These are phyloP conservation scores for Neurospora sp. DNA, from an alignment of 495 filamentous ascomycete species.

Conservation along the genomic window DNA sequence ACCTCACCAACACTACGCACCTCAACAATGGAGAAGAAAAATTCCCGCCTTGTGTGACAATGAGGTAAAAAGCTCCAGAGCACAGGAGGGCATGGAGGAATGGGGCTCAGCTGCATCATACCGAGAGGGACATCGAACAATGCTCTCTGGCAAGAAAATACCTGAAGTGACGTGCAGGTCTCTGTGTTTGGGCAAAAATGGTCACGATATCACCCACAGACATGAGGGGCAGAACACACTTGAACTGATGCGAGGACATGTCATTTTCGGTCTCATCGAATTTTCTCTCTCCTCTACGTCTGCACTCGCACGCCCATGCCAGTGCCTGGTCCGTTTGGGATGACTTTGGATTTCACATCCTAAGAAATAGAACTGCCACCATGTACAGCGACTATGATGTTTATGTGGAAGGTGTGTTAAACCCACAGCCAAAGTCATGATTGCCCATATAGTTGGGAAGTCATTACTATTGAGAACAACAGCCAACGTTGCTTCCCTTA, in stretches of 20 bases:
- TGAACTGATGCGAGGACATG: not conserved
- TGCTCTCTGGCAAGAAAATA: not conserved
- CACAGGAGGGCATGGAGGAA: not conserved
- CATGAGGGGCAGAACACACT: not conserved
- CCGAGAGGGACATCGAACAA: not conserved
- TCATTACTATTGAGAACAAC: not conserved
- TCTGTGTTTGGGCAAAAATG: not conserved
- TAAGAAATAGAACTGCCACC: not conserved
- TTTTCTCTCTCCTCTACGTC: not conserved
- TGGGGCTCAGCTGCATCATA: not conserved
- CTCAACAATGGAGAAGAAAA: not conserved
- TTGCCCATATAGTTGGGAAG: not conserved
- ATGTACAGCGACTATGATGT: not conserved
- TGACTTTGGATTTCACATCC: not conserved
- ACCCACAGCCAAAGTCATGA: not conserved
- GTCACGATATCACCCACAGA: not conserved
- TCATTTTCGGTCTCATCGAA: not conserved
- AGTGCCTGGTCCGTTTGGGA: not conserved
- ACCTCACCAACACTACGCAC: not conserved
- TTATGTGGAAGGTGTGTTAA: not conserved
- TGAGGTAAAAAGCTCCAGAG: not conserved
- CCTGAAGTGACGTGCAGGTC: not conserved
- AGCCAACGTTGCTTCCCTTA: not conserved
- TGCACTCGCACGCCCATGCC: not conserved
- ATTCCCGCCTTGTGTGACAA: not conserved